Percentiles rank a stretch among this genome's conserved stretches.
Evolutionary conservation across 495 filamentous ascomycete species (phyloP).

Genomic region (Penicillium simplicissimum): DNA sequence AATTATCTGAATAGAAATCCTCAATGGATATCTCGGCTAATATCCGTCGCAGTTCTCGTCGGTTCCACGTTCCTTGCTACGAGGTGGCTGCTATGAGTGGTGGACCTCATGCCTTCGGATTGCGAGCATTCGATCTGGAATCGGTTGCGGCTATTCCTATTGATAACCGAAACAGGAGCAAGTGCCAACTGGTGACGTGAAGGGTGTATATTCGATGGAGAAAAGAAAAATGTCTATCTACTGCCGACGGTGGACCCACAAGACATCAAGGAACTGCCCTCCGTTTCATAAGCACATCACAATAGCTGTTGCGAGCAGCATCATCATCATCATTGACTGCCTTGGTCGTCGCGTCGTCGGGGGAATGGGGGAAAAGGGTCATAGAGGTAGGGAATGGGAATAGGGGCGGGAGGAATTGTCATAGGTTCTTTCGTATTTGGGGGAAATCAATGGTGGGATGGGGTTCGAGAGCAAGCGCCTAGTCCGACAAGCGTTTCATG

Average conservation of each 20-base stretch:
- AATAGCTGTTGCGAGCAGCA: slow-evolving; percentile 32
- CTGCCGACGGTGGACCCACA: slow-evolving; percentile 33
- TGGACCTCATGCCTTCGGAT: neutral
- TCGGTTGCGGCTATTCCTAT: neutral
- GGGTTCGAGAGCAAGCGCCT: slow-evolving; percentile 22
- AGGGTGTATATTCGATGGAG: slow-evolving; percentile 42
- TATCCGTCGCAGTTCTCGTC: neutral
- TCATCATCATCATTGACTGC: slow-evolving; percentile 36
- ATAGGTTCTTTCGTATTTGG: slow-evolving; percentile 12
- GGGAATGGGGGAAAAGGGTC: slow-evolving; percentile 14
- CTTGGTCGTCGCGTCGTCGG: slow-evolving; percentile 29
- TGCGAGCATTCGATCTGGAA: neutral
- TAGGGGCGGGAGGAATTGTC: slow-evolving; percentile 14
- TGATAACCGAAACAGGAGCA: neutral
- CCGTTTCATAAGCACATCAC: slow-evolving; percentile 33
- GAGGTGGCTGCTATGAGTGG: neutral
- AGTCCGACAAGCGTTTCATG: slow-evolving; percentile 17
- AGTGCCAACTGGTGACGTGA: slow-evolving; percentile 19
- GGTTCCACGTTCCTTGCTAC: neutral
- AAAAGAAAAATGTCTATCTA: slow-evolving; percentile 42
- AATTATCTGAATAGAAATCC: neutral
- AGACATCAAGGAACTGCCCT: slow-evolving; percentile 27
- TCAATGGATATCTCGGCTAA: neutral
- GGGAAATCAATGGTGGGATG: slow-evolving; percentile 12
- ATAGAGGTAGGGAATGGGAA: slow-evolving; percentile 10